These are phyloP conservation scores for Eimeria sp. DNA, from an alignment of 169 alveolate genomes.

Conservation along the genomic window DNA sequence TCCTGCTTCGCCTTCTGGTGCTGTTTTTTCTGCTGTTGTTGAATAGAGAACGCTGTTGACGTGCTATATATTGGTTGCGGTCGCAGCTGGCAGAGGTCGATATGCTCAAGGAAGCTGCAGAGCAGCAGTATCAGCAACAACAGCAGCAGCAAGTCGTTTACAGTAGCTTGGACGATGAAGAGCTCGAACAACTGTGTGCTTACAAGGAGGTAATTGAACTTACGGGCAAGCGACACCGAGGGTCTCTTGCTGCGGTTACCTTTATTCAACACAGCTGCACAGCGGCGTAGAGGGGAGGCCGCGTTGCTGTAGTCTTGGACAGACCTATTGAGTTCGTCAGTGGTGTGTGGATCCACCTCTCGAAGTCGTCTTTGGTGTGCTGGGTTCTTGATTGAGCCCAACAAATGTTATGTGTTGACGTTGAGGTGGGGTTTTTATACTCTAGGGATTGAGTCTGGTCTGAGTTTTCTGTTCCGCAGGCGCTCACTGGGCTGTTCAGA, in stretches of 20 bases:
- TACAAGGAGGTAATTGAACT: constrained; percentile 54
- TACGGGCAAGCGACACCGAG: background rate
- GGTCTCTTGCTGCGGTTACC: background rate
- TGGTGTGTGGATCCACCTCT: background rate
- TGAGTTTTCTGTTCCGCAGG: constrained; percentile 36
- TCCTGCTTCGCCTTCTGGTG: constrained; percentile 27
- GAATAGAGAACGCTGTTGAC: background rate
- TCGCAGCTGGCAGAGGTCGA: constrained; percentile 73
- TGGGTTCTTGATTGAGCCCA: background rate
- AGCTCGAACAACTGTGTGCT: constrained; percentile 32
- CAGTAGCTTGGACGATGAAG: constrained; percentile 66
- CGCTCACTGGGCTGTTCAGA: constrained; percentile 54
- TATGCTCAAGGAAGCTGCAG: constrained; percentile 45
- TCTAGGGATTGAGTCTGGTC: background rate
- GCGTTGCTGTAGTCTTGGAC: background rate
- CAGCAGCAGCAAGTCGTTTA: constrained; percentile 61
- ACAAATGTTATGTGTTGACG: background rate
- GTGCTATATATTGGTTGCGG: background rate
- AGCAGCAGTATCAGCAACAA: constrained; percentile 59
- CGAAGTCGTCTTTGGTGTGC: background rate
- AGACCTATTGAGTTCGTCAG: background rate
- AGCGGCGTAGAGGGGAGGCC: background rate
- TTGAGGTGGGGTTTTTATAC: background rate
- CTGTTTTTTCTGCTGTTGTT: background rate
- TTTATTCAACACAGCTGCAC: background rate